Base-by-base conservation (phyloP, 2,329 filamentous ascomycete species). In the Rosellinia necatrix region DNA sequence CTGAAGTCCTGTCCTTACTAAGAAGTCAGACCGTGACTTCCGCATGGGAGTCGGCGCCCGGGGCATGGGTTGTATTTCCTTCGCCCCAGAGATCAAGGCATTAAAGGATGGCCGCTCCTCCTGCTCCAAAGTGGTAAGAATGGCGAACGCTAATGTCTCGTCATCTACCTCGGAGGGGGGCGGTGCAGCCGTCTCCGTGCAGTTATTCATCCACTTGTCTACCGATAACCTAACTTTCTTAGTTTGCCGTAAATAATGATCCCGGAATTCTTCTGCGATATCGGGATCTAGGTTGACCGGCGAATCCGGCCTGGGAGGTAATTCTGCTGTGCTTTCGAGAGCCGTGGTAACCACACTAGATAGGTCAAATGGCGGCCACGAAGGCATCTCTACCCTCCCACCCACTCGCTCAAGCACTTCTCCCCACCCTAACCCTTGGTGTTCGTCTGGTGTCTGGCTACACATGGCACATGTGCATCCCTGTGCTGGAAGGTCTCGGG, bases 351-450 rank as follows among this genome's bases (percentile, higher is more conserved):
- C 79, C 37, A 90, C 77, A 44, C 82, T 78, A 3, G 82, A 82
- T 64, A 92, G 82, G 63, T 89, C 85, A 68, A 97, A 94, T 0
- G 93, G 91, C 19, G 93, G 93, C 93, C 93, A 97, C 13, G 81
- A 75, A 0, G 93, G 92, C 48, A 97, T 80, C 64, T 96, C 91
- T 56, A 91, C 85, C 51, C 93, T 86, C 15, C 93, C 93, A 61
- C 91, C 94, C 10, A 96, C 92, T 70, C 92, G 87, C 73, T 99
- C 94, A 21, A 99, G 76, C 10, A 97, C 92, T 70, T 97, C 93
- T 8, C 94, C 93, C 93, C 93, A 99, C 60, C 91, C 94, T 25
- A 97, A 80, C 2, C 92, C 92, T 52, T 80, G 82, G 60, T 86
- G 83, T 13, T 88, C 82, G 32, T 86, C 81, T 32, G 83, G 76